Evolutionary conservation across 305 asterid genomes (phyloP), one percentile per base, ranked within the genome.

Genomic region (Fraxinus sp.): DNA sequence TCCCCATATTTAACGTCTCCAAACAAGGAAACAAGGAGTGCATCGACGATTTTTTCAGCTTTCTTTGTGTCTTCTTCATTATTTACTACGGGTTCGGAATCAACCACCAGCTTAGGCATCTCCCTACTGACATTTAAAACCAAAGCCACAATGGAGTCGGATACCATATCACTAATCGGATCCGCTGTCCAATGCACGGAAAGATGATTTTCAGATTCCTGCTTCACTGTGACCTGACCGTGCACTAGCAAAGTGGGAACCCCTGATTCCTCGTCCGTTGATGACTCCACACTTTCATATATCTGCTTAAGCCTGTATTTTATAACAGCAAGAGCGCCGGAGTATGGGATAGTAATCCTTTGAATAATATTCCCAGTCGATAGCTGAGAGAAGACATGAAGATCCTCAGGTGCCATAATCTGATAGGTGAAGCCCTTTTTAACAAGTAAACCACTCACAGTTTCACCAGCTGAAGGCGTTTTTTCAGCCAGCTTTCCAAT

Each of bases 351-450:
- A 1, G 99, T 94, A 64, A 93, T 92, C 91, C 99, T 91, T 83
- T 96, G 98, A 32, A 89, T 85, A 46, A 95, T 73, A 73, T 92
- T 96, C 14, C 97, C 98, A 0, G 99, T 96, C 24, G 98, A 96
- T 28, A 93, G 92, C 82, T 94, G 98, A 49, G 99, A 94, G 88
- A 92, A 96, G 87, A 94, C 87, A 18, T 92, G 98, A 81, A 96
- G 96, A 90, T 96, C 98, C 83, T 93, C 98, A 0, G 98, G 98
- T 39, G 97, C 96, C 98, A 96, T 91, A 84, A 96, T 91, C 90
- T 96, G 99, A 88, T 96, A 96, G 2, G 99, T 93, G 91, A 96
- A 96, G 30, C 99, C 99, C 81, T 94, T 96, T 86, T 96, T 96
- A 13, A 94, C 97, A 73, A 94, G 98, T 87, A 96, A 91, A 39